Evolutionary conservation across 2,329 filamentous ascomycete genomes (phyloP), one percentile per base, ranked within the genome.

Genomic region (Colletotrichum chlorophyti): DNA sequence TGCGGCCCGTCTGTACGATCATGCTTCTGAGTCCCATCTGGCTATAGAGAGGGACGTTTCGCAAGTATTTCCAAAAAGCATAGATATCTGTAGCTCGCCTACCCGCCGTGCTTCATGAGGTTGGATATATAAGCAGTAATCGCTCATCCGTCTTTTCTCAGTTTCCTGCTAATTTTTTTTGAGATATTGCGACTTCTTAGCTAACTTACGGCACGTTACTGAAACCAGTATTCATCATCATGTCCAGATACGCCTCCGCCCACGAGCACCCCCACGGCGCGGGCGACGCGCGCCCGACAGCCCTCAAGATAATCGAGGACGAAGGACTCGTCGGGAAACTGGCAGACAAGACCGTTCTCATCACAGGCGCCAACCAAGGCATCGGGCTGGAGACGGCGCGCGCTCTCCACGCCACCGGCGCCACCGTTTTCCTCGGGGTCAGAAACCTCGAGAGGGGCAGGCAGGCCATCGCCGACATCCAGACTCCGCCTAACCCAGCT

Each of bases 331-430:
- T 42, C 2, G 51, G 48, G 2, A 48, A 40, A 14, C 65, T 72
- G 9, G 31, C 38, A 4, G 73, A 68, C 40, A 76, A 74, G 61
- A 67, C 69, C 11, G 65, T 74, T 31, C 60, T 78, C 21, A 58
- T 77, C 37, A 76, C 75, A 4, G 75, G 75, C 14, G 67, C 65
- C 35, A 72, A 73, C 6, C 72, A 70, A 2, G 74, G 73, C 1
- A 68, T 76, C 26, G 74, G 74, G 7, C 63, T 74, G 14, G 74
- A 75, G 58, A 77, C 73, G 2, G 73, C 68, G 6, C 67, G 68
- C 7, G 75, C 74, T 0, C 61, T 79, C 1, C 59, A 66, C n/a
- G 40, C 58, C 6, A 77, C 76, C 0, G 74, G 76, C 7, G 74
- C 74, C 2, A 70, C 60, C 3, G 43, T 79, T n/a, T 75, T 70